Base-by-base conservation (phyloP, 768 basidiomycete species). In the Dendrothele bispora region DNA sequence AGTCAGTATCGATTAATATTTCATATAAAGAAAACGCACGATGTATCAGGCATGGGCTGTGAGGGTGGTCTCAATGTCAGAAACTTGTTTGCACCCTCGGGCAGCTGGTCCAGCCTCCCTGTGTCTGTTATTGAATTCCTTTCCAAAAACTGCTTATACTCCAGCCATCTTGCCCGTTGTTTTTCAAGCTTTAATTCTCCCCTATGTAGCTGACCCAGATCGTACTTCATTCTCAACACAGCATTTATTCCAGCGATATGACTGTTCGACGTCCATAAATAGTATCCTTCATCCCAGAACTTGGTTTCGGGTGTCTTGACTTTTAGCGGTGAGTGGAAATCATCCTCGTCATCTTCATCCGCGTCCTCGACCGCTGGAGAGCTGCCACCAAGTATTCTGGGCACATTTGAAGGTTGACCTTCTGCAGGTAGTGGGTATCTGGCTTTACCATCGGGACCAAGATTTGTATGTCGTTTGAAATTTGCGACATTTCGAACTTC, bases 241-340 rank as follows among this genome's bases (percentile, higher is more conserved):
- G 80, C 82, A 59, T 84, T 78, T 53, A 75, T 69, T 7, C 76
- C 71, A 10, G 75, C 79, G 60, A 69, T 71, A 39, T 73, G 70
- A 40, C 73, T 80, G 45, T 70, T 71, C 14, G 78, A 77, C 42
- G 79, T 75, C 86, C 86, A 89, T 34, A 91, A 56, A 58, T 91
- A 91, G 76, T 78, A 85, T 4, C 88, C 87, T 56, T 83, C 80
- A 47, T 86, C 74, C 88, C 88, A 91, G 56, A 78, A 74, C 52
- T 77, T 80, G 34, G 68, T 70, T 18, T 77, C 69, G 30, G 20
- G 57, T 54, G 5, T 60, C 63, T 24, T 25, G 50, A 34, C 25
- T 20, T 11, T 52, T 39, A 18, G 50, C 30, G 20, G 51, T 39
- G 41, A 15, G 36, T 44, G 29, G 21, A 20, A 28, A 22, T 27